A percentile compares a stretch with the other conserved stretches of the same genome.
phyloP scores from a whole-genome alignment of 129 eudicot species.

The Arctium lappa region DNA sequence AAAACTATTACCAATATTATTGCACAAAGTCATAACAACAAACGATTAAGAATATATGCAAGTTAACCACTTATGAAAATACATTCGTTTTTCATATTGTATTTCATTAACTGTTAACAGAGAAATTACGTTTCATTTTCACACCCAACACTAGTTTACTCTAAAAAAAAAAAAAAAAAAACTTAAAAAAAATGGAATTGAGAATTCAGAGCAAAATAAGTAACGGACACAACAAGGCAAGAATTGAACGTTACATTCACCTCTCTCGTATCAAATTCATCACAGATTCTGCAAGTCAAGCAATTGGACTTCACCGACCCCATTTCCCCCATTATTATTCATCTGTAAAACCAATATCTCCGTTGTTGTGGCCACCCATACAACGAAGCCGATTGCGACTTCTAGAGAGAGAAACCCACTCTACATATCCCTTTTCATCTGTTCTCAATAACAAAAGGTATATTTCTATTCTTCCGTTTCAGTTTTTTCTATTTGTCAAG shows the following conservation, averaged over 20 bases:
- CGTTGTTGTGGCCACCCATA: neutral
- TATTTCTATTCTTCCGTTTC: neutral
- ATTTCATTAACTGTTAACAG: too few species aligned
- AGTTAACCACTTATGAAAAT: too few species aligned
- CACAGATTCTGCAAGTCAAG: conserved; percentile 17
- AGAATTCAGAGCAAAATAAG: neutral
- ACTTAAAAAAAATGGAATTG: neutral
- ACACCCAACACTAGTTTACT: too few species aligned
- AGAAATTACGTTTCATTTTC: too few species aligned
- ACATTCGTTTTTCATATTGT: too few species aligned
- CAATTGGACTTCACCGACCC: conserved; percentile 27
- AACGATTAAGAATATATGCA: too few species aligned
- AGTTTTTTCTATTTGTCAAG: neutral
- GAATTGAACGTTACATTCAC: conserved; percentile 28
- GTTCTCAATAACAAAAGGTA: conserved; percentile 6
- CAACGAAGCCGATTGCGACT: conserved; percentile 36
- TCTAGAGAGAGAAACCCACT: conserved; percentile 16
- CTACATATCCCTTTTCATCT: neutral
- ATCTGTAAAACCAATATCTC: neutral
- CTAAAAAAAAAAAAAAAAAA: neutral
- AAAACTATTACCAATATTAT: too few species aligned
- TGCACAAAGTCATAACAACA: too few species aligned
- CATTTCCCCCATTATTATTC: conserved; percentile 18
- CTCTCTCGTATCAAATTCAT: conserved; percentile 18
- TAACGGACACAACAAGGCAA: conserved; percentile 27